Conservation (phyloP, 352 stramenopile species). For the Nothophytophthora sp. region DNA sequence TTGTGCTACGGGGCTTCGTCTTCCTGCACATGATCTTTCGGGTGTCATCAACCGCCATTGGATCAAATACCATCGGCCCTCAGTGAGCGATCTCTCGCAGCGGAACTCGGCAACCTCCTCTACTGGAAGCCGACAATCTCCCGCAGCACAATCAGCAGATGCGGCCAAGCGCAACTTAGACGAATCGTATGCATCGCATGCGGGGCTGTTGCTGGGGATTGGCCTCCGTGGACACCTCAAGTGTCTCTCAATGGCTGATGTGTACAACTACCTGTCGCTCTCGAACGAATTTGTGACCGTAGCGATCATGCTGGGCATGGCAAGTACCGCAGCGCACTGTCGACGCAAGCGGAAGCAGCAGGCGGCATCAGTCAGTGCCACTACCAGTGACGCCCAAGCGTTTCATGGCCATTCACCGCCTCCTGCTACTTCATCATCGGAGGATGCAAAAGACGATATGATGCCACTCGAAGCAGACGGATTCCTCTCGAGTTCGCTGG, state of each 20-base stretch:
- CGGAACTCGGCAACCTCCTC: constrained; percentile 11
- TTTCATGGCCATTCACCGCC: neutral
- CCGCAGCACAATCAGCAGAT: constrained; percentile 17
- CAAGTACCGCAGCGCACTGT: constrained; percentile 91
- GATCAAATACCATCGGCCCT: constrained; percentile 98
- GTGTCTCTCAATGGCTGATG: constrained; percentile 95
- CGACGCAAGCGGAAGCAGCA: constrained; percentile 48
- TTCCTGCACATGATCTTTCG: constrained; percentile 71
- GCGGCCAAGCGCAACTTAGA: constrained; percentile 54
- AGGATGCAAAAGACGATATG: constrained; percentile 14
- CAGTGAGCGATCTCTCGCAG: constrained; percentile 29
- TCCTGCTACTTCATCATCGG: neutral
- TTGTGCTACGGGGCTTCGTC: constrained; percentile 93
- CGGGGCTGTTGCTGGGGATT: constrained; percentile 95
- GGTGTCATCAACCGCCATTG: constrained; percentile 94
- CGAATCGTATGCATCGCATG: constrained; percentile 90
- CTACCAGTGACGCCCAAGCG: neutral
- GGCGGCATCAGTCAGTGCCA: constrained; percentile 5
- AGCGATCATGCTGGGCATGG: constrained; percentile 96
- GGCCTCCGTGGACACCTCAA: constrained; percentile 94
- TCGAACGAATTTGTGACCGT: constrained; percentile 97
- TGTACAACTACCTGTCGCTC: constrained; percentile 98
- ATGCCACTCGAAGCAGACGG: constrained; percentile 13
- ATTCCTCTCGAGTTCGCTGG: constrained; percentile 25
- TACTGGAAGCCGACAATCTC: constrained; percentile 7